A percentile compares a stretch with the other conserved stretches of the same genome.
These are phyloP conservation scores for Sclerotinia nivalis DNA, from an alignment of 2,329 filamentous ascomycete species.

Conservation along the genomic window DNA sequence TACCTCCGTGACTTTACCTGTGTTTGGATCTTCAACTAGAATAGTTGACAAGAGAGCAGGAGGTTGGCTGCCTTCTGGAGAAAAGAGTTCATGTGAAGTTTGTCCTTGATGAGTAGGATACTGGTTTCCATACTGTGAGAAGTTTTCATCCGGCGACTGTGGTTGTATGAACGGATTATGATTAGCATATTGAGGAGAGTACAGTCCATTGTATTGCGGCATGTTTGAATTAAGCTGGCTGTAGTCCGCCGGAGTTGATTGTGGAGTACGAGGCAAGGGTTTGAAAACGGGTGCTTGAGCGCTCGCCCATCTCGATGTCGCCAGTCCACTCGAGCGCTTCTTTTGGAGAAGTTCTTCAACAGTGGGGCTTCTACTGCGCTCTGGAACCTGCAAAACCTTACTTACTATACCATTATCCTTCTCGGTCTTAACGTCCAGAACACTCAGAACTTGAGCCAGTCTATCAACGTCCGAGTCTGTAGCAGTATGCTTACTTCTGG, in stretches of 20 bases:
- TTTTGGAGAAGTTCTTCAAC: conserved; percentile 16
- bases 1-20: conserved; percentile 22
- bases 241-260: background rate
- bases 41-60: conserved; percentile 22
- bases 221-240: background rate
- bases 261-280: background rate
- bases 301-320: conserved; percentile 21
- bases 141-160: background rate
- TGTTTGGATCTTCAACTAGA: conserved; percentile 22
- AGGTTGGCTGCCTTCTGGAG: background rate
- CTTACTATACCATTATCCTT: background rate
- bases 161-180: background rate
- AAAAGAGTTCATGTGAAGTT: background rate
- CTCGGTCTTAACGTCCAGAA: conserved; percentile 5
- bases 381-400: background rate
- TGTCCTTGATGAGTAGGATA: background rate
- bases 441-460: background rate
- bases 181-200: background rate
- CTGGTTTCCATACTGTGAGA: background rate
- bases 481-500: background rate
- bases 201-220: background rate
- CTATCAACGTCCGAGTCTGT: conserved; percentile 7
- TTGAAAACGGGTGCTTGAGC: background rate
- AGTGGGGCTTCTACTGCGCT: conserved; percentile 9
- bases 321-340: conserved; percentile 3